Conservation (phyloP, 345 rosid genomes). For the Gossypium ekmanianum region DNA sequence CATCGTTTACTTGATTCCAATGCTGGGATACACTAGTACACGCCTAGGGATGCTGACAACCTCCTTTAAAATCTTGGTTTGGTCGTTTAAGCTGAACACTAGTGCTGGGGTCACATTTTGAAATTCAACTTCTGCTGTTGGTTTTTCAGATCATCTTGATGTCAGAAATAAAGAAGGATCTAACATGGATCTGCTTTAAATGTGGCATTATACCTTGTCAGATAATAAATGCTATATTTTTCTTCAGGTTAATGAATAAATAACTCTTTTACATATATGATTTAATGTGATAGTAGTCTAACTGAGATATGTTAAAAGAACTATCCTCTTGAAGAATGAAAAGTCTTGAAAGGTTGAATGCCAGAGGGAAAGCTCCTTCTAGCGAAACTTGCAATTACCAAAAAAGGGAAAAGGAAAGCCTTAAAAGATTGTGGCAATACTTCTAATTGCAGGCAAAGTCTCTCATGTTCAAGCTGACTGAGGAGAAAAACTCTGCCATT, state of each 20-base stretch:
- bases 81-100: not conserved
- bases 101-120: not conserved
- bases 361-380: not conserved
- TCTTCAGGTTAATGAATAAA: not conserved
- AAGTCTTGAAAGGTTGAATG: not conserved
- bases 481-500: conserved; percentile 53
- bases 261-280: not conserved
- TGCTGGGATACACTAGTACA: not conserved
- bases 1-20: not conserved
- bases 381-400: not conserved
- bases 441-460: conserved; percentile 42
- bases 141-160: not conserved
- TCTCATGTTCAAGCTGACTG: conserved; percentile 52
- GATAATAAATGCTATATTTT: not conserved
- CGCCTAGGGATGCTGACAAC: not conserved
- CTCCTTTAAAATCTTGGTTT: not conserved
- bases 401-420: not conserved
- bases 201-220: not conserved
- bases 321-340: not conserved
- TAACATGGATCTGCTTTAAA: not conserved
- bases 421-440: not conserved
- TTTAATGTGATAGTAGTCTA: not conserved
- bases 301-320: not conserved
- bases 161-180: not conserved
- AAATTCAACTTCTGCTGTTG: not conserved